Evolutionary conservation across 345 rosid genomes (phyloP), one percentile per base, ranked within the genome.

Genomic region (Theobroma cacao): DNA sequence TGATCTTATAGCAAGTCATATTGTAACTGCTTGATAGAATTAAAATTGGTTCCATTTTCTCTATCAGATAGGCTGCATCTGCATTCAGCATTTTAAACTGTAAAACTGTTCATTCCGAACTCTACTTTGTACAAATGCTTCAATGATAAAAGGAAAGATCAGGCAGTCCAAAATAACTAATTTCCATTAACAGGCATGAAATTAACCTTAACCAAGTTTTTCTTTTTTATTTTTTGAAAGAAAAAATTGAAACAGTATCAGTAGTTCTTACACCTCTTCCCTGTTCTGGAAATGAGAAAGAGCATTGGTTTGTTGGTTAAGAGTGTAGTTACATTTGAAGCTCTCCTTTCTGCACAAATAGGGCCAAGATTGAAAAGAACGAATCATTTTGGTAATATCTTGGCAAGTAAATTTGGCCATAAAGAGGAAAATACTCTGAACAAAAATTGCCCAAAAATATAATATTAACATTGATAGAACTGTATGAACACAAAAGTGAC

Each of bases 381-480:
- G 60, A 22, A 55, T 3, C 7, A n/a, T 55, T 17, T 55, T 9
- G 1, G 10, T 9, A 24, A n/a, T 8, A 55, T 9, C 26, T 11
- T 24, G 31, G 62, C 31, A 53, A 9, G 14, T 24, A 58, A 53
- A 24, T 15, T n/a, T 2, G 34, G 2, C 28, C 7, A 26, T 3
- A 4, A 11, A 26, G 3, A 28, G 2, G 63, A 11, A 26, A 59
- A 13, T 5, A 5, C 6, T 14, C 1, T 14, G 36, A 30, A 50
- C 1, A 30, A 62, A n/a, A 62, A 63, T 64, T 36, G 22, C 7
- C 71, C 26, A 65, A 38, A 65, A 38, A n/a, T 65, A 38, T 18
- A 38, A 65, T 68, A 65, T 67, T 48, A 62, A 41, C 65, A 55
- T 4, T 38, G 68, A 40, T 64, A n/a, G 69, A 73, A 77, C 41